Base-by-base conservation (phyloP, 2,329 filamentous ascomycete species). In the Endothia cerciana region DNA sequence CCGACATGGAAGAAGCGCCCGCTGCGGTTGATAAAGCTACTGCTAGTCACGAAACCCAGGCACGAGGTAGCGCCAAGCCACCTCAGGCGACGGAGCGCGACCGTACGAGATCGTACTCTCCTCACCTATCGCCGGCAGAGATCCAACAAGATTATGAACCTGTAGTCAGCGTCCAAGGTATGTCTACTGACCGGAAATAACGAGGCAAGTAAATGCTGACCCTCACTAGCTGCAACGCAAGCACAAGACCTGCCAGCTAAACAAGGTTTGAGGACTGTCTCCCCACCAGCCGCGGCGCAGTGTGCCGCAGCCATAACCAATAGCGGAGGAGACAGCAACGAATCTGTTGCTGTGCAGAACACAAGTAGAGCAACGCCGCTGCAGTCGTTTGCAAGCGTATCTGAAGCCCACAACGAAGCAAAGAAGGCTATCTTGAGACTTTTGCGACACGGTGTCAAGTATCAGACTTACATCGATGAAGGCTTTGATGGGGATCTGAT, bases 381-480 rank as follows among this genome's bases (percentile, higher is more conserved):
- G 25, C 53, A 45, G 11, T 10, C 71, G 4, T 76, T 74, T 60
- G 72, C 69, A 49, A 76, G 75, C 0, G 53, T 80, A 4, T 67
- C 75, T 4, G 80, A 83, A 62, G 82, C 79, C 40, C 84, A 80
- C 63, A 86, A 85, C 68, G 81, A 85, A 69, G 91, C 91, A 0
- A 85, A 88, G 72, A 85, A 86, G 30, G 89, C 91, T 4, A 87
- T 94, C 47, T 76, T 92, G 38, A 83, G 86, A 45, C 79, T 94
- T 3, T 84, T 81, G 78, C 81, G 83, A 1, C 75, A 91, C 66
- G 90, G 92, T 59, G 87, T 96, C 65, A 87, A 87, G 25, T 97
- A 89, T 73, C 83, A 90, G 63, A 85, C 92, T 67, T 89, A 94
- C 65, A 80, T 94, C 15, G 82, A 87, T 13, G 91, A 94, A 75